Conservation (phyloP, 495 filamentous ascomycete genomes). For the Chlorociboria aeruginascens region DNA sequence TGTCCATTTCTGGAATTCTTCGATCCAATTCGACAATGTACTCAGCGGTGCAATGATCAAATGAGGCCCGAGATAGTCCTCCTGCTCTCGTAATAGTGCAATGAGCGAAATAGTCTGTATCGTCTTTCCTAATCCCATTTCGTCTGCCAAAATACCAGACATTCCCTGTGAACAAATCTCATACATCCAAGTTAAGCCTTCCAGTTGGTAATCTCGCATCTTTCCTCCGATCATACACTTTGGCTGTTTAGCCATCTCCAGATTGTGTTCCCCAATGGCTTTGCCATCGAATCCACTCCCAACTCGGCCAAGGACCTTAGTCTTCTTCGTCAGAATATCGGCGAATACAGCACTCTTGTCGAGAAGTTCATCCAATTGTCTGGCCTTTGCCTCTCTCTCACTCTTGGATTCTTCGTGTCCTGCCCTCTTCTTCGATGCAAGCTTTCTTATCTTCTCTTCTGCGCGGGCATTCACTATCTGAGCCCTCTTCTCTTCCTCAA, state of each 20-base stretch:
- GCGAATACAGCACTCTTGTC: conserved; percentile 27
- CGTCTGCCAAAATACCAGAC: conserved; percentile 90
- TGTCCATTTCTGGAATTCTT: conserved; percentile 84
- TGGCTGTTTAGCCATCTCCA: conserved; percentile 75
- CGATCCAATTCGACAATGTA: conserved; percentile 92
- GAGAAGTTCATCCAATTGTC: conserved; percentile 37
- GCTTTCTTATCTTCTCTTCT: conserved; percentile 27
- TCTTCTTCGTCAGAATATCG: conserved; percentile 42
- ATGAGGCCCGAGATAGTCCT: conserved; percentile 71
- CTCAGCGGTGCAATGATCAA: conserved; percentile 83
- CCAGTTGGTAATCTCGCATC: conserved; percentile 90
- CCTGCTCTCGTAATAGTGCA: conserved; percentile 77
- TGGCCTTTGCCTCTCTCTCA: conserved; percentile 39
- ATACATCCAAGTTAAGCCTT: conserved; percentile 91
- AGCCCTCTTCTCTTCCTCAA: conserved; percentile 40
- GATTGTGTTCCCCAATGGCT: conserved; percentile 58
- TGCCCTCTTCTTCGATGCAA: conserved; percentile 13
- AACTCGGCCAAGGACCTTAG: conserved; percentile 39
- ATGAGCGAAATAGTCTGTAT: conserved; percentile 88
- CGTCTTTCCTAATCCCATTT: conserved; percentile 96
- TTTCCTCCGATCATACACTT: conserved; percentile 72
- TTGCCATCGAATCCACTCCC: conserved; percentile 40
- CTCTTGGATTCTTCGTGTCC: conserved; percentile 28
- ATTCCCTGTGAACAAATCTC: conserved; percentile 71
- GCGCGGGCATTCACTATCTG: conserved; percentile 32